These are phyloP conservation scores for Fusarium sp. DNA, from an alignment of 2,329 filamentous ascomycete genomes.

Conservation along the genomic window DNA sequence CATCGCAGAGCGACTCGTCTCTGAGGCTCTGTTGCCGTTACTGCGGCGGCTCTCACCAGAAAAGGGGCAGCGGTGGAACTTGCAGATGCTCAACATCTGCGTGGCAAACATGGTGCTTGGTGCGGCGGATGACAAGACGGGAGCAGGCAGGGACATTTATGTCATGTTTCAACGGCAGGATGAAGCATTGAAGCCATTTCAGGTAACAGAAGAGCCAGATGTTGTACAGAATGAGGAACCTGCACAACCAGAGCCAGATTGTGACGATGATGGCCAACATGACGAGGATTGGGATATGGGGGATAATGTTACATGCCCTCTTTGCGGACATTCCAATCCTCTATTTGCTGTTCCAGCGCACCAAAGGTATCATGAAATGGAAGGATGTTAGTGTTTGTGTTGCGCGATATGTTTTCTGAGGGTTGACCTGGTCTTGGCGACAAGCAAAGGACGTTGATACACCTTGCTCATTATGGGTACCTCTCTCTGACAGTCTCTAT, in stretches of 20 bases:
- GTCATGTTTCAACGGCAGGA: slow-evolving; percentile 84
- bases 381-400: slow-evolving; percentile 28
- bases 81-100: slow-evolving; percentile 86
- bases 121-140: slow-evolving; percentile 59
- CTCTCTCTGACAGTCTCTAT: background rate
- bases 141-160: slow-evolving; percentile 77
- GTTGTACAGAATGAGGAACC: slow-evolving; percentile 40
- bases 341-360: slow-evolving; percentile 68
- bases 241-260: slow-evolving; percentile 31
- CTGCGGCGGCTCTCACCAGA: slow-evolving; percentile 79
- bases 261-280: slow-evolving; percentile 33
- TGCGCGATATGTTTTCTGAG: background rate
- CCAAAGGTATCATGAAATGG: slow-evolving; percentile 49
- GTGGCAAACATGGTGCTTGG: slow-evolving; percentile 81
- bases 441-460: background rate
- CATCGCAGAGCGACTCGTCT: slow-evolving; percentile 73
- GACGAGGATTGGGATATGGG: slow-evolving; percentile 46
- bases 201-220: slow-evolving; percentile 54
- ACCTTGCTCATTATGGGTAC: too few species aligned
- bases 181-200: slow-evolving; percentile 73
- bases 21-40: slow-evolving; percentile 73
- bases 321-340: slow-evolving; percentile 64
- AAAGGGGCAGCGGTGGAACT: slow-evolving; percentile 73
- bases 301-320: slow-evolving; percentile 51
- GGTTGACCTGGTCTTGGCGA: background rate